Base-by-base conservation (phyloP, 148 eudicot species). In the Amaranthus cruentus region DNA sequence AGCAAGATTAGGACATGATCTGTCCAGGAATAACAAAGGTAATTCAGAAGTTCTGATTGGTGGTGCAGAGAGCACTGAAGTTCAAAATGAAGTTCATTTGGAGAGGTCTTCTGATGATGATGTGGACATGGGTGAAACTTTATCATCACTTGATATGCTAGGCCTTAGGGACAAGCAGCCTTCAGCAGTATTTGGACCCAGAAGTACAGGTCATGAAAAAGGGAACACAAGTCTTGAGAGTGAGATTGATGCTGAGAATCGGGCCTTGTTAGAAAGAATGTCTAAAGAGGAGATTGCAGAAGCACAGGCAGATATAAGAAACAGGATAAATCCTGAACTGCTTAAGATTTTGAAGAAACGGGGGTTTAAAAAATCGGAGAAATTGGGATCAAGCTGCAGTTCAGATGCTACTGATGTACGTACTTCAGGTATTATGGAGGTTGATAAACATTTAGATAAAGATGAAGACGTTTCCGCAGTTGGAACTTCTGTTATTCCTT, bases 171-270 rank as follows among this genome's bases (percentile, higher is more conserved):
- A 73, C 56, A 68, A 47, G 50, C 77, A 75, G 55, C 15, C 66
- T 66, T 9, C 72, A 64, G 38, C 43, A 15, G 64, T 59, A 14
- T 65, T 46, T 76, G 66, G 60, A 54, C 62, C 73, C 69, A 61
- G 10, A 53, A 62, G 55, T 68, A 15, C 66, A 49, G 66, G 50
- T 68, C 50, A 47, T 69, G 84, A 70, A 67, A 70, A 75, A 68
- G 80, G 79, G n/a, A 50, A 77, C 55, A 58, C 44, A 68, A 82
- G 86, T 81, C 81, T 95, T 66, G 88, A 84, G 81, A 78, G 86
- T 78, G 86, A 93, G 76, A 93, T 93, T 76, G 96, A 95, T 84
- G 85, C 85, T 73, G 99, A 95, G 81, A 95, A 92, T 82, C 87
- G 86, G 72, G 90, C 84, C 55, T 78, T 81, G 47, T 71, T 95